Evolutionary conservation across 1,284 basidiomycete species (phyloP).

Genomic region (Somion occarium): DNA sequence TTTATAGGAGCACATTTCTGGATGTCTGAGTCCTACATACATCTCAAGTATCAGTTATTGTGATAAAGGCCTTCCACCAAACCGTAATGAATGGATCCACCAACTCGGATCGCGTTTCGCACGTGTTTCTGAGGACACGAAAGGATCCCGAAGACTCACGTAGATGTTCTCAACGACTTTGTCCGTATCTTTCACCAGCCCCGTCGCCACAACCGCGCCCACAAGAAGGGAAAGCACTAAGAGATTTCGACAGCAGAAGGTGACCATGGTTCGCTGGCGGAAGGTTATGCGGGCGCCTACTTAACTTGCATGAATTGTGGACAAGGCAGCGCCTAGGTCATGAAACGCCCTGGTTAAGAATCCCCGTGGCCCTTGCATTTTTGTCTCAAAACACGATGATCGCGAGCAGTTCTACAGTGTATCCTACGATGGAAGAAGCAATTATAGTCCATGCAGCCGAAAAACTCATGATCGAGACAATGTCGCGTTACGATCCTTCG

Average conservation of each 20-base stretch:
- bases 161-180: neutral
- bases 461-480: constrained; percentile 67
- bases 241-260: neutral
- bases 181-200: neutral
- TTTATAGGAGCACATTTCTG: constrained; percentile 43
- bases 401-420: constrained; percentile 12
- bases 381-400: neutral
- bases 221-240: neutral
- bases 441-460: constrained; percentile 57
- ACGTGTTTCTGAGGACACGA: neutral
- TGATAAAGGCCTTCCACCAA: neutral
- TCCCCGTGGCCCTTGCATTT: no score
- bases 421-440: constrained; percentile 35
- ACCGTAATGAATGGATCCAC: neutral
- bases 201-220: neutral
- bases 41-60: neutral
- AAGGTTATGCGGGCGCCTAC: neutral
- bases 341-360: no score
- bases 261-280: neutral
- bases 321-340: neutral
- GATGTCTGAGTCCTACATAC: constrained; percentile 32
- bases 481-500: constrained; percentile 85
- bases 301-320: no score
- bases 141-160: neutral
- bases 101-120: neutral